Evolutionary conservation across 257 asterid genomes (phyloP).

Genomic region (Salvia miltiorrhiza): DNA sequence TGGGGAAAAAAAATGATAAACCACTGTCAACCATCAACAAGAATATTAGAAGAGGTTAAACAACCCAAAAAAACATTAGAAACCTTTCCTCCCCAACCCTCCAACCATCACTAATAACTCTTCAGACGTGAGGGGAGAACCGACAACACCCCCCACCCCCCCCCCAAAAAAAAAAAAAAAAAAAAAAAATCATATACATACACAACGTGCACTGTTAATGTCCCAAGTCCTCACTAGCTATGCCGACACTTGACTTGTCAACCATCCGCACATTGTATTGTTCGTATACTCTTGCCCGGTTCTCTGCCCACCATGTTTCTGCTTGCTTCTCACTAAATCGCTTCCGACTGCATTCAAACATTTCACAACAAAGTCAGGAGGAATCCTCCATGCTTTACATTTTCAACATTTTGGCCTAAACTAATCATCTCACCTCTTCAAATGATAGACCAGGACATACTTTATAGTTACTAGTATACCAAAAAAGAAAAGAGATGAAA

Average conservation of each 20-base stretch:
- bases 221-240: constrained; percentile 59
- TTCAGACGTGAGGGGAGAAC: constrained; percentile 2
- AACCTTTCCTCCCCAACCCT: constrained; percentile 17
- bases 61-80: constrained; percentile 17
- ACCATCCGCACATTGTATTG: constrained; percentile 61
- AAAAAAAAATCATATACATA: constrained; percentile 22
- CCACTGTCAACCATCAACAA: constrained; percentile 36
- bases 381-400: not conserved
- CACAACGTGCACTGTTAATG: constrained; percentile 4
- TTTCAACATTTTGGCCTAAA: not conserved
- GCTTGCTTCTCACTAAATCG: constrained; percentile 84
- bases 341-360: constrained; percentile 78
- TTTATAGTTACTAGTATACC: not conserved
- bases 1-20: constrained; percentile 26
- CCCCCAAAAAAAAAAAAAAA: too few species aligned
- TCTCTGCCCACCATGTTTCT: constrained; percentile 84
- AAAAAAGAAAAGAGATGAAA: not conserved
- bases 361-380: not conserved
- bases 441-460: not conserved
- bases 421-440: not conserved
- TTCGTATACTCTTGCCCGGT: constrained; percentile 61
- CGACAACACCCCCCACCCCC: not conserved
- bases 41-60: constrained; percentile 20
- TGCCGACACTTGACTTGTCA: constrained; percentile 63
- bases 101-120: constrained; percentile 8